A percentile compares a stretch with the other conserved stretches of the same genome.
These are phyloP conservation scores for Pisolithus orientalis DNA, from an alignment of 768 basidiomycete genomes.

Conservation along the genomic window DNA sequence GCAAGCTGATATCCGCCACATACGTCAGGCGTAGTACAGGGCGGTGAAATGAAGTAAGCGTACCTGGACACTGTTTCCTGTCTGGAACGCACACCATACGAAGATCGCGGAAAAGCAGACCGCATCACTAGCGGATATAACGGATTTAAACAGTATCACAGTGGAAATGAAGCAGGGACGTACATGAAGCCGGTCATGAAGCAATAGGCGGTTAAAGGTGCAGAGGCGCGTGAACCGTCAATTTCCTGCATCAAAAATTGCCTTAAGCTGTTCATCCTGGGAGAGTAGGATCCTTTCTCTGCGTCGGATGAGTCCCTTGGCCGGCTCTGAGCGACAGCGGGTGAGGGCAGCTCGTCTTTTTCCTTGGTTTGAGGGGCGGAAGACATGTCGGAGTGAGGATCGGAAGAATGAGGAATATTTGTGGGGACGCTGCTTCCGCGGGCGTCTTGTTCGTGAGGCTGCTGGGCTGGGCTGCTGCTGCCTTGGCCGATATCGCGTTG, in stretches of 20 bases:
- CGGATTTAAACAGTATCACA: neutral
- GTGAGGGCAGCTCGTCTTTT: neutral
- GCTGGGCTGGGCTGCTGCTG: neutral
- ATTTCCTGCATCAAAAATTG: conserved; percentile 4
- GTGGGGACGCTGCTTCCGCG: neutral
- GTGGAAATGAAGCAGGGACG: conserved; percentile 15
- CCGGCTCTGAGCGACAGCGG: neutral
- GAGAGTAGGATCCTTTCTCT: neutral
- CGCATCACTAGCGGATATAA: conserved; percentile 39
- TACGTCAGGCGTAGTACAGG: neutral
- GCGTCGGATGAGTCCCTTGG: neutral
- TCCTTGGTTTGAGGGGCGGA: neutral
- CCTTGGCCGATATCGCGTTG: too few species aligned
- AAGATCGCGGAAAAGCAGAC: conserved; percentile 71
- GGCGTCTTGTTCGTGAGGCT: neutral
- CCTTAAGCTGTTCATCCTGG: neutral
- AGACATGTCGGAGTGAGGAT: too few species aligned
- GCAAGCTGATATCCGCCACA: conserved; percentile 44
- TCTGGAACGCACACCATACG: conserved; percentile 80
- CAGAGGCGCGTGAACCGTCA: conserved; percentile 30
- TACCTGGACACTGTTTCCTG: conserved; percentile 65
- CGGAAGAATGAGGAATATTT: neutral
- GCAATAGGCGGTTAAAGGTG: conserved; percentile 54
- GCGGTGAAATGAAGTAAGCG: conserved; percentile 6
- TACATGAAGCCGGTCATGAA: conserved; percentile 74